Percentiles rank a stretch among this genome's conserved stretches.
Conservation (phyloP, 805 yeast genomes). For the Saturnispora besseyi region DNA sequence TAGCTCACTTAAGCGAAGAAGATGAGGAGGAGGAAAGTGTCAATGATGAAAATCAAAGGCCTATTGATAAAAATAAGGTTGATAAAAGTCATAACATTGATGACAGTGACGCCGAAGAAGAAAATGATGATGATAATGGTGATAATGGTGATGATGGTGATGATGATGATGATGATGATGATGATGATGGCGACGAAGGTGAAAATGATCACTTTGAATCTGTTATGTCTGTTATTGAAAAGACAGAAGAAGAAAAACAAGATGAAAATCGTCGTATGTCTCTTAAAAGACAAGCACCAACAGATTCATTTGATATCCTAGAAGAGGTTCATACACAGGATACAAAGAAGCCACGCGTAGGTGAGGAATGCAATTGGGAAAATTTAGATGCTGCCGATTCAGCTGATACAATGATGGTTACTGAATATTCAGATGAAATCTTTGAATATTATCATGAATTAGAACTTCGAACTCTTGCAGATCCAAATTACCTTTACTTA, state of each 20-base stretch:
- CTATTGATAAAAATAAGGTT: neutral
- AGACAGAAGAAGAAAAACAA: slow-evolving; percentile 22
- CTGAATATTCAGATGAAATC: slow-evolving; percentile 85
- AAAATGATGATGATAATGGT: neutral
- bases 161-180: neutral
- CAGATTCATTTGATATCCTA: slow-evolving; percentile 38
- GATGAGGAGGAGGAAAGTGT: neutral
- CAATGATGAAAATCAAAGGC: slow-evolving; percentile 4
- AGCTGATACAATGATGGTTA: slow-evolving; percentile 79
- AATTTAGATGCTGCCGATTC: slow-evolving; percentile 62
- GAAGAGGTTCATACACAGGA: neutral
- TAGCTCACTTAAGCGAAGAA: slow-evolving; percentile 4
- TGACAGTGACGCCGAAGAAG: neutral
- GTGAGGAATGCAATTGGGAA: slow-evolving; percentile 47
- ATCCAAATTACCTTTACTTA: slow-evolving; percentile 53
- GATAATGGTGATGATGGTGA: neutral
- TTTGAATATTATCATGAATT: slow-evolving; percentile 68
- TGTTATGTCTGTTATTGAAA: slow-evolving; percentile 14
- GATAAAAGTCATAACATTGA: neutral
- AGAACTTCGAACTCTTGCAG: slow-evolving; percentile 68
- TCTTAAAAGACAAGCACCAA: slow-evolving; percentile 44
- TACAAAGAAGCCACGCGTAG: neutral
- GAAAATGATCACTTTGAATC: slow-evolving; percentile 5
- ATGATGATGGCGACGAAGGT: neutral
- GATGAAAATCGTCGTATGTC: slow-evolving; percentile 28